A percentile compares a stretch with the other conserved stretches of the same genome.
Conservation (phyloP, 345 rosid genomes). For the Rhodamnia argentea region DNA sequence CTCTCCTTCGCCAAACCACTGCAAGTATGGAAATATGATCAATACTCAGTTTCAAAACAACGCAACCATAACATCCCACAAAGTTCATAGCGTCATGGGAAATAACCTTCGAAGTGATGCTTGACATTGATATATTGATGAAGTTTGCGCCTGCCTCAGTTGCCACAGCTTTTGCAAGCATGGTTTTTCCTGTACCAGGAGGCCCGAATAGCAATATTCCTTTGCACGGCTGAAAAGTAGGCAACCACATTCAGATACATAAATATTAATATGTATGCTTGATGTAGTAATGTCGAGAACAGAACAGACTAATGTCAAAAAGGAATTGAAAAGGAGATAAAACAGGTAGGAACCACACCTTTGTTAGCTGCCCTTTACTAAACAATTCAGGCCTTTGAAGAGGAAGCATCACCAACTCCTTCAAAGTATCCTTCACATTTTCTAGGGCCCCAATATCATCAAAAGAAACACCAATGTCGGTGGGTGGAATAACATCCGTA, state of each 20-base stretch:
- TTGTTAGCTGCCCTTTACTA: constrained; percentile 95
- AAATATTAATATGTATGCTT: neutral
- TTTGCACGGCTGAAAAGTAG: constrained; percentile 71
- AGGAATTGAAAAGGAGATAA: neutral
- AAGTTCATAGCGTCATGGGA: neutral
- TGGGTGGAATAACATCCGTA: constrained; percentile 93
- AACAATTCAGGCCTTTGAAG: constrained; percentile 98
- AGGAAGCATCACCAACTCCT: constrained; percentile 99
- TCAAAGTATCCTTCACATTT: constrained; percentile 96
- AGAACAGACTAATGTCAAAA: neutral
- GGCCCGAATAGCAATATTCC: constrained; percentile 98
- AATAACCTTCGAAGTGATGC: constrained; percentile 92
- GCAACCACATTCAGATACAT: neutral
- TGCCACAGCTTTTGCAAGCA: constrained; percentile 99
- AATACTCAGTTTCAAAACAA: neutral
- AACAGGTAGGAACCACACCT: constrained; percentile 34
- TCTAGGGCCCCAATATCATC: constrained; percentile 96
- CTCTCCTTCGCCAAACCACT: constrained; percentile 99
- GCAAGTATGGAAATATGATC: constrained; percentile 17
- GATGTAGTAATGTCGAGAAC: neutral
- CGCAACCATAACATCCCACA: neutral
- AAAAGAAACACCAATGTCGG: constrained; percentile 91
- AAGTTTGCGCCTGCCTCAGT: constrained; percentile 99
- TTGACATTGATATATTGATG: constrained; percentile 99
- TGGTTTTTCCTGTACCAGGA: constrained; percentile 99